Evolutionary conservation across 2,329 filamentous ascomycete species (phyloP), one percentile per base, ranked within the genome.

Genomic region (Fusarium nodosum): DNA sequence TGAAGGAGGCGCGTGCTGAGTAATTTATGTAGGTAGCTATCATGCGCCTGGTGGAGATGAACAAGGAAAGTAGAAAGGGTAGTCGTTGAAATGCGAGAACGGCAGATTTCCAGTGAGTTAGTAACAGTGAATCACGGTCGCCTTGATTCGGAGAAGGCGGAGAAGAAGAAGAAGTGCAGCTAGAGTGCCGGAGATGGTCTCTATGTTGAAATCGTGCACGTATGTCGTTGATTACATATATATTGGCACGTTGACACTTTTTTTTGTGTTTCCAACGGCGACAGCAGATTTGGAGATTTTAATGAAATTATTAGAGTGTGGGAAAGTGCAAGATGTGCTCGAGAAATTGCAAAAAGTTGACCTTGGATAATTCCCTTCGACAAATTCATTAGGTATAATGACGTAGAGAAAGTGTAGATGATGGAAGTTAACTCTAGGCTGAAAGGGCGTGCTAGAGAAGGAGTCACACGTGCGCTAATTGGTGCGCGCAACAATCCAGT

Each of bases 391-490:
- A 31, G n/a, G 16, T 45, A 44, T 48, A 48, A 71, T 71, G 68
- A 71, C 68, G 68, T 68, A 68, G 26, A 54, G n/a, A 28, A 64
- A 63, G 52, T 63, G 28, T 46, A 48, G 54, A 44, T 55, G 66
- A 53, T 44, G 41, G 15, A 16, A n/a, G 18, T 16, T 28, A 15
- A 26, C 41, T 47, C 60, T 46, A 59, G 52, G 66, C 59, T 59
- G 34, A 50, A 50, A 67, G 51, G 47, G 39, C 47, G 47, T 24
- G 18, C 39, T 42, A 36, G 30, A n/a, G 20, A 52, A 41, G 18
- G 44, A 47, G 62, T 54, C 36, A 34, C 26, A 31, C 47, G 30
- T 42, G 39, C 44, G 24, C 36, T 71, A 44, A 70, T 70, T 70
- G 67, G 68, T 60, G 62, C 62, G 44, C 39, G 41, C 52, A 20